Conservation (phyloP, 23 red algal genomes). For the Cyanidioschyzon merolae region DNA sequence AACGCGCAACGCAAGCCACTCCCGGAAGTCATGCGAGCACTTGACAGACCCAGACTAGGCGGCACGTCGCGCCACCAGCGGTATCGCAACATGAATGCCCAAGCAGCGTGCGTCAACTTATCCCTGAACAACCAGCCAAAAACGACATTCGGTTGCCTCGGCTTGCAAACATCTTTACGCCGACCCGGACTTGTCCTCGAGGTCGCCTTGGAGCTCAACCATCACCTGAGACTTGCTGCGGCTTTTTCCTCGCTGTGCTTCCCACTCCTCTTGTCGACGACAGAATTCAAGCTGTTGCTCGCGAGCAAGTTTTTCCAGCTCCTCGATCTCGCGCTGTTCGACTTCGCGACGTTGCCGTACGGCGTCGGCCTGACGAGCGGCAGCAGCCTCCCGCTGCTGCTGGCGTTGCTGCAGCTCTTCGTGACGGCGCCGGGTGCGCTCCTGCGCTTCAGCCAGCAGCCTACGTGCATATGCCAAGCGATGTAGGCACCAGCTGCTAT, state of each 20-base stretch:
- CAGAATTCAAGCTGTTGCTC: constrained; percentile 6
- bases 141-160: too few species aligned
- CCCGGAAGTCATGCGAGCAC: too few species aligned
- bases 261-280: constrained; percentile 16
- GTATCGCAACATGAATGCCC: too few species aligned
- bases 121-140: too few species aligned
- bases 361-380: neutral
- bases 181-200: neutral
- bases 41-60: too few species aligned
- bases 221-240: neutral
- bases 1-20: too few species aligned
- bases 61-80: too few species aligned
- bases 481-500: neutral
- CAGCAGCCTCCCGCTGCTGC: neutral
- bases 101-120: too few species aligned
- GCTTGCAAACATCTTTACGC: neutral
- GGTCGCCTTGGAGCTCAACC: neutral
- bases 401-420: neutral
- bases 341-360: neutral
- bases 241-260: neutral
- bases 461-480: neutral
- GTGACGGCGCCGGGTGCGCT: neutral
- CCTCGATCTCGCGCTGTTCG: neutral
- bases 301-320: neutral
- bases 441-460: neutral